Base-by-base conservation (phyloP, 2,329 filamentous ascomycete genomes). In the Camillea tinctor region DNA sequence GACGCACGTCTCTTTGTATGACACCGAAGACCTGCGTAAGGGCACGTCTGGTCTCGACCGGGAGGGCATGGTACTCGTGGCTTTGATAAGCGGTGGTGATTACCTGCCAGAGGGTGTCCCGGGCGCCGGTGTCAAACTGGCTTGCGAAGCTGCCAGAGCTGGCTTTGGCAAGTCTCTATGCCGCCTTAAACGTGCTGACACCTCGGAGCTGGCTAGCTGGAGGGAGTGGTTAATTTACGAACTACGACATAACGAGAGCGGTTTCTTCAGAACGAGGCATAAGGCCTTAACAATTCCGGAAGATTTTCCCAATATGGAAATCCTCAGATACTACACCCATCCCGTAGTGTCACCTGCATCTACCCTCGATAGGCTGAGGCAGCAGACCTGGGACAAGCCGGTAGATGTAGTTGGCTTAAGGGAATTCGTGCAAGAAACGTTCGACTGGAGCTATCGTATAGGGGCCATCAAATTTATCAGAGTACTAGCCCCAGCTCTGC, bases 81-180 rank as follows among this genome's bases (percentile, higher is more conserved):
- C 95, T 0, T 79, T 99, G 63, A 93, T 99, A 84, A 97, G 93
- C 67, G 95, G 95, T 6, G 95, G 95, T 6, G 95, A 99, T 74
- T 99, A 99, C 68, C 81, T 94, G 0, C 91, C 93, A 0, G 91
- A 92, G 58, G 95, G 95, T 0, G 89, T 99, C 17, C 88, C 91
- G 0, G 90, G 91, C 3, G 96, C 93, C 68, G 95, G 95, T 1
- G 86, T 92, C 54, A 96, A 94, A 71, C 81, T 93, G 11, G 94
- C 95, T 0, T 95, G 91, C 66, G 92, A 97, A 72, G 96, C 95
- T 57, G 93, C 93, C 36, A 86, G 86, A 69, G 95, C 92, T 56
- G 93, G 93, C 0, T 98, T 94, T 74, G 95, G 94, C 1, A 84
- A 81, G 60, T 85, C 89, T 40, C 77, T 98, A 3, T 94, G 90